Evolutionary conservation across 2,329 filamentous ascomycete species (phyloP).

Genomic region (Davidsoniella eucalypti): DNA sequence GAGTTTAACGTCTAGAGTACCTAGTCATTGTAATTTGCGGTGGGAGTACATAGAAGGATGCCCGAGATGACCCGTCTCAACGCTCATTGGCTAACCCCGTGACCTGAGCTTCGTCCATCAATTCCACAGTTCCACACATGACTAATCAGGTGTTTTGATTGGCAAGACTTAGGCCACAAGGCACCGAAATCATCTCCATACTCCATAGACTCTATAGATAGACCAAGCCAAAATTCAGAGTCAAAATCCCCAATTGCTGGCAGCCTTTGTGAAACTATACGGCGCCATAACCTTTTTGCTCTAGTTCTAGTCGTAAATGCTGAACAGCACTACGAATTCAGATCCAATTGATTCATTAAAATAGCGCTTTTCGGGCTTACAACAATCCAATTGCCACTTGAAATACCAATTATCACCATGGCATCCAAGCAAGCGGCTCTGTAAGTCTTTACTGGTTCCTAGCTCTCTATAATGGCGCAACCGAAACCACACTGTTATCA

Average conservation of each 20-base stretch:
- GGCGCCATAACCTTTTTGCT: neutral
- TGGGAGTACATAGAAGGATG: conserved; percentile 1
- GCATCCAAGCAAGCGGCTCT: conserved; percentile 33
- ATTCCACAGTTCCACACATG: neutral
- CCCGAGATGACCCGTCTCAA: conserved; percentile 11
- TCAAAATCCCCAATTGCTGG: neutral
- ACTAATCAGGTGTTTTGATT: conserved; percentile 12
- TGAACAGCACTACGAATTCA: neutral
- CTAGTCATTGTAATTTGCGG: conserved; percentile 1
- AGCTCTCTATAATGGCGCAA: neutral
- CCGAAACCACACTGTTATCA: too few relatives aligned
- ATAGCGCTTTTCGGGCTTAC: neutral
- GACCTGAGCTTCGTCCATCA: neutral
- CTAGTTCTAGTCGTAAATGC: neutral
- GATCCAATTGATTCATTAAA: neutral
- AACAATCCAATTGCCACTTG: neutral
- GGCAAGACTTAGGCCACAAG: conserved; percentile 8
- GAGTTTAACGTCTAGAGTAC: conserved; percentile 1
- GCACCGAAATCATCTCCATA: conserved; percentile 3
- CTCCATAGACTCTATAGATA: neutral
- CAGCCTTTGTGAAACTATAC: neutral
- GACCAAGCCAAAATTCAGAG: neutral
- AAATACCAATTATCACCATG: conserved; percentile 18
- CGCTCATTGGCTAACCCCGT: conserved; percentile 9
- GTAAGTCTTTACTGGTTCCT: conserved; percentile 22